A percentile compares a stretch with the other conserved stretches of the same genome.
Conservation (phyloP, 2,329 filamentous ascomycete species). For the Epichloe baconii region DNA sequence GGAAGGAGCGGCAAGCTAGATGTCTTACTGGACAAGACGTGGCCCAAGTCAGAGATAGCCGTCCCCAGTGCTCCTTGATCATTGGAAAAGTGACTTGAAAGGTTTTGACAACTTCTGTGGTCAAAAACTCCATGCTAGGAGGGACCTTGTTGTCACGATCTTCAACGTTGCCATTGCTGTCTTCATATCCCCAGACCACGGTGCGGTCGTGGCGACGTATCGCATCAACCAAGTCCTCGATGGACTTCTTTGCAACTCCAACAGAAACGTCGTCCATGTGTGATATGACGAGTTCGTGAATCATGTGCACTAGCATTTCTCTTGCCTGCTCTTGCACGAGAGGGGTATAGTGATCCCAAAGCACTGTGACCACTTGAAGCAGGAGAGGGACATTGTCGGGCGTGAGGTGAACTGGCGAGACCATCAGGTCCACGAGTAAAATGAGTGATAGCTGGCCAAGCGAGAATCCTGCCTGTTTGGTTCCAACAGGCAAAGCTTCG, state of each 20-base stretch:
- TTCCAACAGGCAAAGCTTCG: conserved; percentile 68
- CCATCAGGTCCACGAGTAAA: conserved; percentile 88
- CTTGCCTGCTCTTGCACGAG: conserved; percentile 92
- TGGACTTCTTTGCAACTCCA: conserved; percentile 50
- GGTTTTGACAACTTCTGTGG: conserved; percentile 68
- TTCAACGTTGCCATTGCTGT: conserved; percentile 69
- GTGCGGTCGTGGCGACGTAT: conserved; percentile 73
- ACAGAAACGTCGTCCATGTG: conserved; percentile 58
- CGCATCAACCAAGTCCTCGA: conserved; percentile 78
- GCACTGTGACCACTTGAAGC: conserved; percentile 78
- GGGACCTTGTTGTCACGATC: conserved; percentile 71
- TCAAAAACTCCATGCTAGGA: conserved; percentile 73
- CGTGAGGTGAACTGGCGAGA: conserved; percentile 71
- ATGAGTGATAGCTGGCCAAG: conserved; percentile 88
- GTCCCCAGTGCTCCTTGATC: conserved; percentile 84
- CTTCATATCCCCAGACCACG: conserved; percentile 90
- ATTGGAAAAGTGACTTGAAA: conserved; percentile 76
- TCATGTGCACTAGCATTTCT: conserved; percentile 95
- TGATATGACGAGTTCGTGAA: conserved; percentile 84
- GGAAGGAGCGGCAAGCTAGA: conserved; percentile 90
- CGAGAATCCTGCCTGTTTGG: conserved; percentile 86
- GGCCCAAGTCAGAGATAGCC: conserved; percentile 84
- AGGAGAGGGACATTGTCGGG: conserved; percentile 73
- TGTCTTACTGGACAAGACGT: conserved; percentile 93
- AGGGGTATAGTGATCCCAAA: conserved; percentile 95